Evolutionary conservation across 257 asterid species (phyloP), one percentile per base, ranked within the genome.

Genomic region (Schizonepeta tenuifolia): DNA sequence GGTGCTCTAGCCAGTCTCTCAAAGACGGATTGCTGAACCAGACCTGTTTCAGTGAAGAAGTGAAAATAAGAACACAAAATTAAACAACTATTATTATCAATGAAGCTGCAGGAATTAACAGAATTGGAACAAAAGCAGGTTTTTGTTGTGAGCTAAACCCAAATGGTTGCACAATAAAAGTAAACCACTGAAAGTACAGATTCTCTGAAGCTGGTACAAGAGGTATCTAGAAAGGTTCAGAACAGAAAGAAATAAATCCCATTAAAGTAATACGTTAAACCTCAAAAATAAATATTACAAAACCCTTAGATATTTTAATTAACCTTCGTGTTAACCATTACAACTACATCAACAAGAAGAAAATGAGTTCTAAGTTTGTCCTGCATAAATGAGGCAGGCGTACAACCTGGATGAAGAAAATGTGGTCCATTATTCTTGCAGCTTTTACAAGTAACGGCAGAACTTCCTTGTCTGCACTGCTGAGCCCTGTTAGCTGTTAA

Each of bases 21-120:
- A 94, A 87, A 71, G 96, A 83, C 49, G 93, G 93, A 79, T 94
- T 91, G 84, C 91, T 86, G 84, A 47, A 73, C 99, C 99, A 94
- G 64, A 90, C 96, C 99, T 94, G 83, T 71, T 78, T 49, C 31
- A 17, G 70, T 46, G 67, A 69, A 82, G 49, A 47, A 63, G 70
- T 47, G 72, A 14, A 50, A 57, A 59, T 31, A 31, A 54, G 24
- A 35, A 72, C 68, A 54, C 55, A 70, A 57, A 69, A 43, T 11
- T 18, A 65, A 67, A 20, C 61, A 9, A 17, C 21, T 20, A 36
- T 46, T 60, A 49, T 65, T 69, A 58, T 31, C n/a, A n/a, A n/a
- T n/a, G n/a, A n/a, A 72, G 60, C 43, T 46, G 63, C 65, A 20
- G 12, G 38, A 17, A 20, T 56, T 40, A 63, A 57, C 33, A 38